These are phyloP conservation scores for Pseudofabraea citricarpa DNA, from an alignment of 2,329 filamentous ascomycete species.

Conservation along the genomic window DNA sequence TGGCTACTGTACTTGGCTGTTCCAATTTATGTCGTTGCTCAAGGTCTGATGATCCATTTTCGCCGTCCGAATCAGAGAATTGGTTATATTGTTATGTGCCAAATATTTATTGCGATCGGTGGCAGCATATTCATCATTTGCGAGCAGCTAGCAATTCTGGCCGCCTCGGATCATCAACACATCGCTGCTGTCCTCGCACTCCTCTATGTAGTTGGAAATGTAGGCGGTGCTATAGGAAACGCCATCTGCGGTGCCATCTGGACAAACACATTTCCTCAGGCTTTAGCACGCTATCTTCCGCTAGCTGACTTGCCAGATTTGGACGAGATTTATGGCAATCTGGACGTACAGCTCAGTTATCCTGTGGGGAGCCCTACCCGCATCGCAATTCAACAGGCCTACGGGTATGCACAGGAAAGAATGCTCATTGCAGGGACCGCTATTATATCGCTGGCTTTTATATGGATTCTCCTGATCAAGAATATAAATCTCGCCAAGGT, in stretches of 20 bases:
- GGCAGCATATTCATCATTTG: constrained; percentile 53
- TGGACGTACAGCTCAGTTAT: constrained; percentile 47
- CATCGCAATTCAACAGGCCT: constrained; percentile 53
- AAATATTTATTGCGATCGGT: constrained; percentile 53
- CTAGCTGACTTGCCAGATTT: constrained; percentile 30
- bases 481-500: constrained; percentile 40
- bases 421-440: constrained; percentile 46
- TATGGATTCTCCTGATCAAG: constrained; percentile 37
- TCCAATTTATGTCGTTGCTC: constrained; percentile 36
- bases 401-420: constrained; percentile 45
- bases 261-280: constrained; percentile 53
- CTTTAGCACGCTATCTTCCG: constrained; percentile 48
- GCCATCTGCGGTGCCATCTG: constrained; percentile 61
- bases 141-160: constrained; percentile 54
- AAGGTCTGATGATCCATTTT: constrained; percentile 54
- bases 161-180: constrained; percentile 51
- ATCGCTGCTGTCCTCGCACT: constrained; percentile 56
- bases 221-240: constrained; percentile 55
- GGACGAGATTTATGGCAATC: constrained; percentile 45
- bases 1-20: constrained; percentile 14
- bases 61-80: constrained; percentile 46
- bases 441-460: constrained; percentile 36
- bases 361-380: constrained; percentile 35
- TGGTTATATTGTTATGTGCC: constrained; percentile 52
- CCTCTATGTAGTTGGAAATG: constrained; percentile 52